Evolutionary conservation across 2,329 filamentous ascomycete species (phyloP).

Genomic region (Colletotrichum melonis): DNA sequence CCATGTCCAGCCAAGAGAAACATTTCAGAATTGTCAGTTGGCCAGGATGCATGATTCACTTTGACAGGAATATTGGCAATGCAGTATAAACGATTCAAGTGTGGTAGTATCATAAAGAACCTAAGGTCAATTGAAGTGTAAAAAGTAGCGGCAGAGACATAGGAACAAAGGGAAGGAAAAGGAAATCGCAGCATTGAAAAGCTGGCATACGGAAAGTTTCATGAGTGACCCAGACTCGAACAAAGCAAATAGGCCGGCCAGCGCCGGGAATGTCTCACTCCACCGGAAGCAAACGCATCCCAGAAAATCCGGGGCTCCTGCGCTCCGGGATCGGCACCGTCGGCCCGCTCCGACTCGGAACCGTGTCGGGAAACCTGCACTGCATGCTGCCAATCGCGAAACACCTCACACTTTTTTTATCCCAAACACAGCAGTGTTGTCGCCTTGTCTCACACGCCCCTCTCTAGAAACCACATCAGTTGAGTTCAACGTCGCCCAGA

Average conservation of each 20-base stretch:
- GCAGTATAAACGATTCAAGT: too few species aligned
- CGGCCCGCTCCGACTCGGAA: constrained; percentile 13
- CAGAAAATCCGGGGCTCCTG: not conserved
- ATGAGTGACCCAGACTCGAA: not conserved
- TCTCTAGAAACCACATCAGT: not conserved
- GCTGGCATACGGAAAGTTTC: not conserved
- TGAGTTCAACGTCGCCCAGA: not conserved
- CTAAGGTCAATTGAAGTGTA: too few species aligned
- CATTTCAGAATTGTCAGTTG: too few species aligned
- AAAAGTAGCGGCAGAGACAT: too few species aligned
- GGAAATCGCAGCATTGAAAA: not conserved
- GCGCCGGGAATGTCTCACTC: not conserved
- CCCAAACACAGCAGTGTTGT: not conserved
- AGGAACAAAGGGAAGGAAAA: not conserved
- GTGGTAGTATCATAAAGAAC: too few species aligned
- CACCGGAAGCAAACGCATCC: not conserved
- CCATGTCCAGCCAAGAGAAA: too few species aligned
- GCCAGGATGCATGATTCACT: too few species aligned
- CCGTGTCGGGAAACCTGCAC: not conserved
- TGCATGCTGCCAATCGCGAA: not conserved
- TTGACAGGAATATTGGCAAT: too few species aligned
- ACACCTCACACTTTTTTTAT: too few species aligned
- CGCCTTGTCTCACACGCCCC: not conserved
- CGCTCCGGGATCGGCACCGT: constrained; percentile 26
- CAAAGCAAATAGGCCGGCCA: not conserved